Base-by-base conservation (phyloP, 2,329 filamentous ascomycete genomes). In the Alternaria gaisen region DNA sequence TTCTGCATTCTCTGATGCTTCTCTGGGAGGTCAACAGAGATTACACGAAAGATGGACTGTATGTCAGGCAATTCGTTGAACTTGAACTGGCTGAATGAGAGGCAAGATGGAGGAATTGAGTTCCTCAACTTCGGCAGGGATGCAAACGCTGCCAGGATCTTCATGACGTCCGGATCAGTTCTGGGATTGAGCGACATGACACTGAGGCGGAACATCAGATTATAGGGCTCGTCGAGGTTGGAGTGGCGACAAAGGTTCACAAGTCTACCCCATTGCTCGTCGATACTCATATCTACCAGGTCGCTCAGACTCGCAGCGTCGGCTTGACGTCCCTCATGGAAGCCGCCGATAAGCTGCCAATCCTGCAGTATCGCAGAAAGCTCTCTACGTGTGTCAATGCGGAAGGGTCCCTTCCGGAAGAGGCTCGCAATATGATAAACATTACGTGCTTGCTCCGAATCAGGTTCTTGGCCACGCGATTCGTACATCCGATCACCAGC, bases 141-240 rank as follows among this genome's bases (percentile, higher is more conserved):
- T 1, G 74, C 76, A 67, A 83, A 85, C 0, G 84, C 80, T 50
- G 53, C 56, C 26, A 65, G 43, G 58, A 30, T 22, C 53, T 67
- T 55, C 7, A 86, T 50, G 0, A 80, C 43, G 4, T 67, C 60
- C 71, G 82, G 79, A 28, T 84, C 70, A 6, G 72, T 68, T 44
- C 71, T 62, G 2, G 71, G 40, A 5, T 73, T 63, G 53, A 81
- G 85, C 0, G 80, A 76, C 24, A 86, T 64, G 0, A 79, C 65
- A 4, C 77, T 79, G 14, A 85, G 72, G 55, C 50, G 50, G 30
- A 84, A 85, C 70, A 82, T 82, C 14, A 84, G 67, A 14, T 55
- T 64, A 57, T 78, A 79, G 18, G 40, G 59, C 16, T 78, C 70
- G 16, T 69, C 34, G 20, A 26, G 24, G 5, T 55, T 52, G 3